phyloP scores from a whole-genome alignment of 2,329 filamentous ascomycete genomes.

The Diaporthe sp. region DNA sequence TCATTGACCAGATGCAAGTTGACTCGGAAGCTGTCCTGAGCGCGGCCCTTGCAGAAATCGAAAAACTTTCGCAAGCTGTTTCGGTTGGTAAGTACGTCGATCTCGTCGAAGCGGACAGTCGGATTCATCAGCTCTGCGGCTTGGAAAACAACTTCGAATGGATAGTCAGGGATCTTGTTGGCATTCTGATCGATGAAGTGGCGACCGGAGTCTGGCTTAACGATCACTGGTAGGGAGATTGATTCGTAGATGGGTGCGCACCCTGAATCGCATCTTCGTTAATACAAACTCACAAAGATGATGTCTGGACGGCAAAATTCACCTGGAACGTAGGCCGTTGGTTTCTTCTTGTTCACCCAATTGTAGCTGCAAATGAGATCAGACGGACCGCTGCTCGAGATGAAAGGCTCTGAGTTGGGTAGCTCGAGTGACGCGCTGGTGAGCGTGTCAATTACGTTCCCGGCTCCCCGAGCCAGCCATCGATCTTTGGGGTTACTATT shows the following conservation, averaged over 20 bases:
- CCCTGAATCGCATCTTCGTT: background rate
- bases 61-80: conserved; percentile 44
- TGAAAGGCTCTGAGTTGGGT: background rate
- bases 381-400: background rate
- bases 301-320: too few species aligned
- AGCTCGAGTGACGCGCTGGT: background rate
- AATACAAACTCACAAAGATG: background rate
- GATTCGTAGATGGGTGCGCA: background rate
- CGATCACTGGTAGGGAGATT: background rate
- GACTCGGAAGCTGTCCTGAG: conserved; percentile 22
- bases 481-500: background rate
- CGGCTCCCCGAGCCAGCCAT: conserved; percentile 9
- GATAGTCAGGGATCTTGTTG: conserved; percentile 33
- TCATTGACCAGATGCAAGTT: conserved; percentile 10
- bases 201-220: conserved; percentile 2
- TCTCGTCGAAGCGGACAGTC: conserved; percentile 42
- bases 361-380: conserved; percentile 32
- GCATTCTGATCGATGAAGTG: conserved; percentile 9
- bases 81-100: conserved; percentile 48
- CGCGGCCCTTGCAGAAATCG: conserved; percentile 40
- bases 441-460: background rate
- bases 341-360: background rate
- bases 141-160: conserved; percentile 46
- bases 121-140: conserved; percentile 44
- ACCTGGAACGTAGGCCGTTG: conserved; percentile 23